Base-by-base conservation (phyloP, 495 filamentous ascomycete genomes). In the Neurospora sublineolata region DNA sequence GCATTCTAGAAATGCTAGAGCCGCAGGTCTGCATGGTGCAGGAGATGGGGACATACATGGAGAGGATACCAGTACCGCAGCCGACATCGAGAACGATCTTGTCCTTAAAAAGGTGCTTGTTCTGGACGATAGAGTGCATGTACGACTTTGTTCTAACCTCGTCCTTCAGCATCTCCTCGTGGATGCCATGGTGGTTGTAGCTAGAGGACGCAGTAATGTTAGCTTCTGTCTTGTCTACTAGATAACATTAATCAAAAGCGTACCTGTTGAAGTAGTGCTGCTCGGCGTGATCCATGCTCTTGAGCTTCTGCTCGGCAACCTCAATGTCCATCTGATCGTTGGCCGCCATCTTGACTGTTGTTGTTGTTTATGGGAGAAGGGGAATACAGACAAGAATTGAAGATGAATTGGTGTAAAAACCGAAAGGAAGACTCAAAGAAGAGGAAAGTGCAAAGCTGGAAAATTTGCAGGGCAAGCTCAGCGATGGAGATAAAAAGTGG, bases 131-230 rank as follows among this genome's bases (percentile, higher is more conserved):
- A 18, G 95, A 89, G 82, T 98, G 93, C 82, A 95, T 94, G 85
- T 99, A 99, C 20, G 93, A 95, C 77, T 88, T 88, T 23, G 95
- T 99, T 40, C 95, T 91, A 70, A 99, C 94, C 83, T 98, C 96
- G 86, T 99, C 95, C 91, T 97, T 97, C 87, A 97, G 84, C 94
- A 97, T 97, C 83, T 97, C 94, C 86, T 97, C 94, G 78, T 97
- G 94, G 75, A 97, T 97, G 79, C 94, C 94, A 87, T 97, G 94
- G 79, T 97, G 94, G 80, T 97, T 95, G 79, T 97, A 97, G 81
- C 93, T 96, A 80, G 76, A 73, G 38, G 69, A 46, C 64, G 37
- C 42, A 71, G 68, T n/a, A 40, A 58, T 69, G 71, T 72, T 74
- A 75, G 71, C 71, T 67, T 36, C 18, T 20, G 36, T 68, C 27